Percentiles rank a stretch among this genome's conserved stretches.
phyloP scores from a whole-genome alignment of 495 filamentous ascomycete species.

The Penicillium coprophilum region DNA sequence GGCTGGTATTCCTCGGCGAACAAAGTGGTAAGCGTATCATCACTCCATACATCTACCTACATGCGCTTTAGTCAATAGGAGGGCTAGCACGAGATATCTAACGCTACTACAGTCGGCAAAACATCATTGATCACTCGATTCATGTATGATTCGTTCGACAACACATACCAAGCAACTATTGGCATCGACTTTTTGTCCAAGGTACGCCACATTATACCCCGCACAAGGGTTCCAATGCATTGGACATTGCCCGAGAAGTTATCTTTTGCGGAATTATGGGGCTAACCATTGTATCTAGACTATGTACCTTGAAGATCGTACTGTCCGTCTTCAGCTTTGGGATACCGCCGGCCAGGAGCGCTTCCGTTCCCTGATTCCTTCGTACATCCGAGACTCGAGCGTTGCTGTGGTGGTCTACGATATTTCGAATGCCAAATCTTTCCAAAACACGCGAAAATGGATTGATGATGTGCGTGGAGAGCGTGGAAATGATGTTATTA shows the following conservation, averaged over 20 bases:
- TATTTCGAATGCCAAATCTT: conserved; percentile 94
- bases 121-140: conserved; percentile 98
- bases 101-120: conserved; percentile 75
- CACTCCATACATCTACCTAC: conserved; percentile 3
- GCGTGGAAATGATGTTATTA: conserved; percentile 96
- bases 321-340: conserved; percentile 96
- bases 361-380: conserved; percentile 94
- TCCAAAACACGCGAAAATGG: conserved; percentile 98
- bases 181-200: conserved; percentile 99
- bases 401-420: conserved; percentile 99
- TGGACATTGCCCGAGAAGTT: not conserved
- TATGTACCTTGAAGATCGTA: conserved; percentile 99
- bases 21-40: conserved; percentile 74
- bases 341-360: conserved; percentile 97
- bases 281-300: conserved; percentile 56
- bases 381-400: conserved; percentile 95
- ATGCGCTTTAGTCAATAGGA: not conserved
- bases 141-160: conserved; percentile 99
- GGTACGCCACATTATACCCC: conserved; percentile 47
- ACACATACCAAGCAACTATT: conserved; percentile 99
- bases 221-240: not conserved
- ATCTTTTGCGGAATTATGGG: not conserved
- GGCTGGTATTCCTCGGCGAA: conserved; percentile 94
- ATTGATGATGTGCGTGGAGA: conserved; percentile 97
- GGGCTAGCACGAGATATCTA: conserved; percentile 8